These are phyloP conservation scores for Microdochium trichocladiopsis DNA, from an alignment of 2,329 filamentous ascomycete genomes.

Conservation along the genomic window DNA sequence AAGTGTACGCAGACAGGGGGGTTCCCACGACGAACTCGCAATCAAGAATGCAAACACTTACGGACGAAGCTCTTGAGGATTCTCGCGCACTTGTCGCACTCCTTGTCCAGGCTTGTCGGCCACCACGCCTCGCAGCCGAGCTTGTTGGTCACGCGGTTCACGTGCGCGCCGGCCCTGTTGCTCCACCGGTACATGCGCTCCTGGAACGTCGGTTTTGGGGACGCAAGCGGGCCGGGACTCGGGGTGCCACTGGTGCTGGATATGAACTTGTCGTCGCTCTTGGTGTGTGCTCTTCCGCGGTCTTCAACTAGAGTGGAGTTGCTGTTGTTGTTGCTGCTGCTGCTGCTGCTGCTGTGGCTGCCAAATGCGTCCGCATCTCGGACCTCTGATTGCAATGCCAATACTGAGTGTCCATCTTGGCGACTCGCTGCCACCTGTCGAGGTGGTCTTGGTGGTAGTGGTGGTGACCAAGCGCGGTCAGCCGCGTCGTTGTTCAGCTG, in stretches of 20 bases:
- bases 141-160: slow-evolving; percentile 77
- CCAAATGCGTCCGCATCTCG: no score
- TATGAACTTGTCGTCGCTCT: not conserved
- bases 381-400: no score
- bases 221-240: not conserved
- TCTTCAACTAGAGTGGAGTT: not conserved
- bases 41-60: slow-evolving; percentile 23
- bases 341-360: no score
- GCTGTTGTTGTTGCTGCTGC: no score
- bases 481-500: not conserved
- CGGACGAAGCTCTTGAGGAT: slow-evolving; percentile 77
- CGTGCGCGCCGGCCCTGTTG: slow-evolving; percentile 55
- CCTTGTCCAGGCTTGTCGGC: slow-evolving; percentile 79
- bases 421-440: no score
- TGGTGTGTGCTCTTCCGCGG: no score
- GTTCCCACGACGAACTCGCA: no score
- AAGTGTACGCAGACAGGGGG: no score
- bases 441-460: no score
- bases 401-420: no score
- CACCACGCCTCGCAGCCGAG: slow-evolving; percentile 80
- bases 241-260: not conserved
- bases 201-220: not conserved
- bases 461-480: not conserved
- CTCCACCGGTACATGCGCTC: slow-evolving; percentile 24
- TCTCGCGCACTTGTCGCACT: slow-evolving; percentile 82